Base-by-base conservation (phyloP, 2,329 filamentous ascomycete species). In the Annulohypoxylon truncatum region DNA sequence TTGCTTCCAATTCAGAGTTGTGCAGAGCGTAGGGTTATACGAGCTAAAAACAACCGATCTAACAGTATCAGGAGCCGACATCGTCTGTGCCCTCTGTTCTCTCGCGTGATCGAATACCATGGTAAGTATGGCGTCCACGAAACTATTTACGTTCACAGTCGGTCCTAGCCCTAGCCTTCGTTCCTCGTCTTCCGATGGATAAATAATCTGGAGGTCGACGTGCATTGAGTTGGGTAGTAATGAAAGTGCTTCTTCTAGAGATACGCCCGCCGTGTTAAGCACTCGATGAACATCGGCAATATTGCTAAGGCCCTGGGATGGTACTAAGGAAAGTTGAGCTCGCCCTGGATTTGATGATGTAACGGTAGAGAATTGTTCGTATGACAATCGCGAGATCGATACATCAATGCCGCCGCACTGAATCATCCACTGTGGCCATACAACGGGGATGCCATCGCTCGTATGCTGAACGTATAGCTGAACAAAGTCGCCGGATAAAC, bases 1-100 rank as follows among this genome's bases (percentile, higher is more conserved):
- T 79, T 99, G 96, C 79, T 99, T 99, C 96, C 96, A 99, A 80
- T 99, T 99, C 73, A 99, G 82, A 4, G 95, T 94, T 13, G 93
- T 96, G 80, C 96, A 99, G 18, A 98, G 87, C 69, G 90, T 91
- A 10, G 92, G 85, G 76, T 97, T 97, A 79, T 95, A 97, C 20
- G 93, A 97, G 73, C 93, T 96, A 78, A 99, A 97, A 9, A 97
- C 93, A 55, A 99, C 90, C 10, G 93, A 97, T 40, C 94, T 86
- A 71, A 96, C 90, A 13, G 90, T 88, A 58, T 93, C 89, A 7
- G 92, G 89, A 1, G 88, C 89, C 67, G 82, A 81, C 64, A 89
- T 85, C 63, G 90, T 84, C 38, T 78, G 93, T 68, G 73, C 87
- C 72, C 87, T 81, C 75, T 89, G 87, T 1, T 82, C 82, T 46